Conservation (phyloP, 805 yeast species). For the Hanseniaspora valbyensis region DNA sequence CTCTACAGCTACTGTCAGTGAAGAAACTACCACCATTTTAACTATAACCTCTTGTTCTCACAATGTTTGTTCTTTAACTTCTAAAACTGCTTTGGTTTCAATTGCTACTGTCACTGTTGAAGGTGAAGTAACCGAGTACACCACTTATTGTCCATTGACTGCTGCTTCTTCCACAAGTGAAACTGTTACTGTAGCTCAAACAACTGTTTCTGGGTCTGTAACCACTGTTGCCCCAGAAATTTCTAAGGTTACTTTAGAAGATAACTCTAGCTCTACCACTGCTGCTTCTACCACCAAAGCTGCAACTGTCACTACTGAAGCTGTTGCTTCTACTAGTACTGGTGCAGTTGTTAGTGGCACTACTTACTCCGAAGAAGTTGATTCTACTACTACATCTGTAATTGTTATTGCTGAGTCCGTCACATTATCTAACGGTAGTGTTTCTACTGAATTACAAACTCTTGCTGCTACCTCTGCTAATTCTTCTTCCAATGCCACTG, state of each 20-base stretch:
- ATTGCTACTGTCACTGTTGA: constrained; percentile 29
- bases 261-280: background rate
- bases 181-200: constrained; percentile 5
- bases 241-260: constrained; percentile 48
- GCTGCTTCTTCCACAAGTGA: constrained; percentile 20
- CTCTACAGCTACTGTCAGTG: constrained; percentile 1
- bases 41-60: constrained; percentile 13
- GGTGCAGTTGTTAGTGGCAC: no score
- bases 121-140: constrained; percentile 30
- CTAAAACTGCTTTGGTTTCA: constrained; percentile 30
- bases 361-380: no score
- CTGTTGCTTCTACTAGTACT: background rate
- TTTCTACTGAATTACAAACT: constrained; percentile 29
- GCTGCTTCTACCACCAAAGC: background rate
- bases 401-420: background rate
- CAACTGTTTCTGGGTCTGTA: constrained; percentile 46
- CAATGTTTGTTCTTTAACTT: constrained; percentile 17
- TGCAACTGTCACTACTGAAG: background rate
- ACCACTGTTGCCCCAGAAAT: constrained; percentile 15
- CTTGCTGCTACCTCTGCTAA: constrained; percentile 28
- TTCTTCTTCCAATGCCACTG: constrained; percentile 17
- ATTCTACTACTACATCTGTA: background rate
- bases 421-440: constrained; percentile 15
- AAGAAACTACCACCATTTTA: constrained; percentile 7
- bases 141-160: constrained; percentile 28